Conservation (phyloP, 2,329 filamentous ascomycete genomes). For the Drechslerella dactyloides region DNA sequence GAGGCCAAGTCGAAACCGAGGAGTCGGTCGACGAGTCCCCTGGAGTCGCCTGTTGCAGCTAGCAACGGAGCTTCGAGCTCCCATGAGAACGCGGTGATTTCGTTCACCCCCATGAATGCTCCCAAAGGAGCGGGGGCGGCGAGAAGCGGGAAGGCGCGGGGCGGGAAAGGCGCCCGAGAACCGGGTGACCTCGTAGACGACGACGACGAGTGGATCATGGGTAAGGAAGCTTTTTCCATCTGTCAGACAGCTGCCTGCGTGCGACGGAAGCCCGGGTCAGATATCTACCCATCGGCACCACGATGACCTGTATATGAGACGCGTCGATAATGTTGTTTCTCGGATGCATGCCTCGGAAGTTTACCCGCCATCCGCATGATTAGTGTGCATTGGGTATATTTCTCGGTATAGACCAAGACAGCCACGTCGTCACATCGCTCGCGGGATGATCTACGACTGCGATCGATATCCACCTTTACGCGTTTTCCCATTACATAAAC, state of each 20-base stretch:
- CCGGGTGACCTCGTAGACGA: constrained; percentile 17
- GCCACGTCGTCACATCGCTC: background rate
- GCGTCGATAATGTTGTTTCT: background rate
- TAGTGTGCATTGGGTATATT: background rate
- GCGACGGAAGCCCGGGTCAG: background rate
- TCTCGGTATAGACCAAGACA: background rate
- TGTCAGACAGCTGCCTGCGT: background rate
- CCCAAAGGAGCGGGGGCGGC: constrained; percentile 9
- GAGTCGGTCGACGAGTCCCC: constrained; percentile 34
- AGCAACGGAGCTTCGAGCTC: constrained; percentile 21
- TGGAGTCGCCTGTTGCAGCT: constrained; percentile 6
- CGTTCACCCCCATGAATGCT: constrained; percentile 38
- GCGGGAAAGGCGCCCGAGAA: constrained; percentile 17
- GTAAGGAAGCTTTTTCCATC: background rate
- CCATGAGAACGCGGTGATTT: constrained; percentile 10
- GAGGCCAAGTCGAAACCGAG: constrained; percentile 15
- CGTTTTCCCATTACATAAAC: constrained; percentile 9
- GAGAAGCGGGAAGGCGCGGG: constrained; percentile 13
- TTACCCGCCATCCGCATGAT: background rate
- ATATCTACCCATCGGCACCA: background rate
- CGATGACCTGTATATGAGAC: too few relatives aligned
- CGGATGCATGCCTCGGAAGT: too few relatives aligned
- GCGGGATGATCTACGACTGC: background rate
- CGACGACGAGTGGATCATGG: constrained; percentile 17
- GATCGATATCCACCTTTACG: constrained; percentile 22